Evolutionary conservation across 2,329 filamentous ascomycete species (phyloP), one percentile per base, ranked within the genome.

Genomic region (Fusarium sp.): DNA sequence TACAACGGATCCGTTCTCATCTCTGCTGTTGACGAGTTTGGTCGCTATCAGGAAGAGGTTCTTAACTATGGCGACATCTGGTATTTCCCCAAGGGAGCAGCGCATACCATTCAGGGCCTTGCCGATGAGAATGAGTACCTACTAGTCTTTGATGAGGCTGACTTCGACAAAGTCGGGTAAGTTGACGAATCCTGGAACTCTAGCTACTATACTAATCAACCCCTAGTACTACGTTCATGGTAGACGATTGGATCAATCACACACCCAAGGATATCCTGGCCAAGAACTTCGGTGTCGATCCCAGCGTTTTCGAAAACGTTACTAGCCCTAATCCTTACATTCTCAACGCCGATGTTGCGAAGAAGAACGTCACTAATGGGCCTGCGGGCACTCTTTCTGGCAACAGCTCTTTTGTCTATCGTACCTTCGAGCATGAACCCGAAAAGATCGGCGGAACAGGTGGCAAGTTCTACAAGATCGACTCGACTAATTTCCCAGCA

Each of bases 171-270:
- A 51, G 79, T 84, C 30, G 87, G 87, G 83, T 87, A 74, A 61
- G 81, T 70, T 23, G 4, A 23, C 23, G 6, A 23, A 7, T 7
- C 14, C 8, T 23, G 23, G 23, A 23, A 23, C 15, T 6, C 1
- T 10, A 5, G 5, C 32, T 35, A 4, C 17, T 4, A 0, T 17
- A 5, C 10, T 7, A 30, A 27, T 10, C 2, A 27, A 2, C 15
- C 3, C 2, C 20, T 23, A 86, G 87, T n/a, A 90, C 87, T 0
- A 91, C 90, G 1, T 92, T 92, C 81, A 90, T 88, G 78, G 82
- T 92, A 23, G 88, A 89, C 65, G 89, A 92, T 78, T 92, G 89
- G 89, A 82, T 92, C 35, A 79, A 84, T 0, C 89, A 91, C 73
- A 92, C 89, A 0, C 89, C 90, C 0, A 86, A 84, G 50, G 67